Base-by-base conservation (phyloP, 2,329 filamentous ascomycete species). In the Pezicula rhizophila region DNA sequence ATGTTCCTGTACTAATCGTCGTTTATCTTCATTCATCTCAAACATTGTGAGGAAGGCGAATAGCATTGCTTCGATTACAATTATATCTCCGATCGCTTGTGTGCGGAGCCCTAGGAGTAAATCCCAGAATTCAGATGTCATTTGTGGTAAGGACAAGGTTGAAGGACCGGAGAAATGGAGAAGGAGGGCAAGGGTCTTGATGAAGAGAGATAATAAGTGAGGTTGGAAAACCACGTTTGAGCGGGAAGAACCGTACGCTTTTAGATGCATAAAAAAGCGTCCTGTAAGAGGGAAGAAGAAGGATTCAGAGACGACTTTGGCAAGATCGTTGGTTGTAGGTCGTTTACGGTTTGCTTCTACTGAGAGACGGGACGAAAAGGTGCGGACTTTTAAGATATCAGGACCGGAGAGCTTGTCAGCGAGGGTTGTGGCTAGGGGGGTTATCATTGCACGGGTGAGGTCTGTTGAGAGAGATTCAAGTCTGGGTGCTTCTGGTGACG, bases 211-310 rank as follows among this genome's bases (percentile, higher is more conserved):
- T 0, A 97, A 78, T 5, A 96, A 75, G 51, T 87, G 79, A 0
- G 89, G 84, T 38, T 89, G 81, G 45, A 89, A 79, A 53, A 89
- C 76, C 44, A 90, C 77, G 45, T 82, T 80, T 42, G 70, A 66
- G 7, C 72, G 69, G 0, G 67, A 59, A 0, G 70, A 67, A 41
- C 69, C 70, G 40, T 79, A 65, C 0, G 77, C 83, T 54, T 77
- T 77, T 28, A 77, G 61, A 53, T 79, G 72, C 2, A 86, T 75
- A 63, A 85, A 87, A 68, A 93, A 95, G 38, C 89, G 84, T 0
- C 85, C 86, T 0, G 86, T 85, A 8, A 99, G 74, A 0, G 93
- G 92, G 55, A 86, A 87, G 78, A 97, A 96, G 72, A 96, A 93
- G 14, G 78, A 79, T 0, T 82, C 74, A 0, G 83, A 78, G 23